These are phyloP conservation scores for Dillenia suffruticosa DNA, from an alignment of 164 flowering plant species.

Conservation along the genomic window DNA sequence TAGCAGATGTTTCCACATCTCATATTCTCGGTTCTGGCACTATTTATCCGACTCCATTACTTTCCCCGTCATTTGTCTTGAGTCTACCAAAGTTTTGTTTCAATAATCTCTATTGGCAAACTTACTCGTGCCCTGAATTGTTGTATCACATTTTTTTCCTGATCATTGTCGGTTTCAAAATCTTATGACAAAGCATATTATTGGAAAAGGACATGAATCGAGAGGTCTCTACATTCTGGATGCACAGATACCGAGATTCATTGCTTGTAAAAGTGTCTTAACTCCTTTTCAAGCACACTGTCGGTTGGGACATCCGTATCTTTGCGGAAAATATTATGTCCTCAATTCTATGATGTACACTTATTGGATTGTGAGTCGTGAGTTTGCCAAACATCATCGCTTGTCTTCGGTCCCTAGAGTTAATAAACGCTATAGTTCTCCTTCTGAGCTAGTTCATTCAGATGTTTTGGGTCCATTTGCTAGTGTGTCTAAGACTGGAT, in stretches of 20 bases:
- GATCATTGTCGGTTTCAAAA: slow-evolving; percentile 4
- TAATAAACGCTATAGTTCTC: too few relatives aligned
- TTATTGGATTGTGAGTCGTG: too few relatives aligned
- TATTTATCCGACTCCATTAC: neutral
- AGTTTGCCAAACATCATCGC: too few relatives aligned
- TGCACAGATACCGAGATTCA: neutral
- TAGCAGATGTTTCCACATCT: slow-evolving; percentile 3
- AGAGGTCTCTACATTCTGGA: slow-evolving; percentile 4
- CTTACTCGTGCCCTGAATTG: slow-evolving; percentile 4
- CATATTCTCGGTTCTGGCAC: neutral
- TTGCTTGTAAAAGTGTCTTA: slow-evolving; percentile 1
- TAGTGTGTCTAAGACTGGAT: too few relatives aligned
- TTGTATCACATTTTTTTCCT: slow-evolving; percentile 5
- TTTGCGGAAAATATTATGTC: neutral
- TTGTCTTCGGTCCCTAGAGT: too few relatives aligned
- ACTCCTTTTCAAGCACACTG: neutral
- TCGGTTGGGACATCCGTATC: slow-evolving; percentile 5
- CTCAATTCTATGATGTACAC: neutral
- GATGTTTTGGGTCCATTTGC: too few relatives aligned
- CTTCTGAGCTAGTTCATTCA: too few relatives aligned
- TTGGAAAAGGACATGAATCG: slow-evolving; percentile 7
- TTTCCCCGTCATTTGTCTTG: neutral
- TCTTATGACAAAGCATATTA: slow-evolving; percentile 5
- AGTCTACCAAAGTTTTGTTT: neutral
- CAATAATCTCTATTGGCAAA: neutral